Base-by-base conservation (phyloP, 257 asterid genomes). In the Salvia miltiorrhiza region DNA sequence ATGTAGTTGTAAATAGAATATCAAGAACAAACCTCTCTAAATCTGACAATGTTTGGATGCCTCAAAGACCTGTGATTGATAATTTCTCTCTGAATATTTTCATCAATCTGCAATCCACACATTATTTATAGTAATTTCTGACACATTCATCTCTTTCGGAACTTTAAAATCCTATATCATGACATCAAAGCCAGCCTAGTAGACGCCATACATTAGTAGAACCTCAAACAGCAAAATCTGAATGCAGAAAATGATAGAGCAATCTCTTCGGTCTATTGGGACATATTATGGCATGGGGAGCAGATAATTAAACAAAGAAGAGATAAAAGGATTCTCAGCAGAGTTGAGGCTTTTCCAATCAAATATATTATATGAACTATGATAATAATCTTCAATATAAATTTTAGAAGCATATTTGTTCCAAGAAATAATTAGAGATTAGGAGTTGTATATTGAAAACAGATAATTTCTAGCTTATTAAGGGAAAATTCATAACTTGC, bases 21-120 rank as follows among this genome's bases (percentile, higher is more conserved):
- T 19, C 52, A 60, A 9, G 16, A 41, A 62, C 83, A 68, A 41
- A 85, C 95, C 92, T 88, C 95, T 67, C 70, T 85, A 48, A 88
- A 88, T 59, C 92, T 80, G 55, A 88, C 82, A 33, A 88, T 85
- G 72, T 83, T 88, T 19, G 90, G 92, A 79, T 85, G 95, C 84
- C 86, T 80, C 72, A 88, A 47, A 52, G 90, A 85, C 70, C 92
- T 79, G 75, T 85, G 92, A 69, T 88, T 88, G 57, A 88, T 88
- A 65, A 88, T 85, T 72, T 88, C 95, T 70, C 92, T 78, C 80
- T 75, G 85, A 53, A 88, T 88, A 71, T 88, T 88, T 69, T 85
- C 92, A 77, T 85, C 90, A 68, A 88, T 88, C 95, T 88, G 86
- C 79, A 78, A 65, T 63, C 54, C 73, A 55, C 43, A 52, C 53